Conservation (phyloP, 768 basidiomycete species). For the Kwoniella sp. region DNA sequence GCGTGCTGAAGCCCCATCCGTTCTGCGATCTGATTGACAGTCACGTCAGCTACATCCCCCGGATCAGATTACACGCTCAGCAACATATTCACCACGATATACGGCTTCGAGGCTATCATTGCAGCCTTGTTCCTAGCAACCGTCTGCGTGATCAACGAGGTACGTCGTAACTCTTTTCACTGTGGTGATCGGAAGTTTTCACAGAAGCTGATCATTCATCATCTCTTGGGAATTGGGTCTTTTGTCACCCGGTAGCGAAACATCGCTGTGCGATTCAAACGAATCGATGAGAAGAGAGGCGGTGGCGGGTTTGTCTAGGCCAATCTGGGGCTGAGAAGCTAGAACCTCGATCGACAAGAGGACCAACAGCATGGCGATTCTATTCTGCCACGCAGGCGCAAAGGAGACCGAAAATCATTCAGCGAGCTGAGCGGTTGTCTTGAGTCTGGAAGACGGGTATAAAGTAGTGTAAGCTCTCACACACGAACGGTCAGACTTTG, state of each 20-base stretch:
- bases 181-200: no score
- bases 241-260: conserved; percentile 63
- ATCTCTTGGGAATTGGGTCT: background rate
- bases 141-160: conserved; percentile 78
- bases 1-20: background rate
- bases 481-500: no score
- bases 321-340: no score
- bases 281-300: conserved; percentile 85
- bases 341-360: no score
- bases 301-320: conserved; percentile 77
- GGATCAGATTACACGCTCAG: conserved; percentile 75
- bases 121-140: conserved; percentile 75
- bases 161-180: conserved; percentile 56
- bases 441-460: no score
- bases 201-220: no score
- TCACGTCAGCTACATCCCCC: conserved; percentile 24
- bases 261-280: conserved; percentile 81
- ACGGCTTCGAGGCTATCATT: conserved; percentile 82
- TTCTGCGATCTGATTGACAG: background rate
- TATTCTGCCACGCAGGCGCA: no score
- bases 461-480: no score
- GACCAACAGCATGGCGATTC: no score
- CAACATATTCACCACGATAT: conserved; percentile 76
- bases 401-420: no score
- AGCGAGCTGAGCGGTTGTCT: no score